Conservation (phyloP, 164 flowering plant genomes). For the Pachysandra terminalis region DNA sequence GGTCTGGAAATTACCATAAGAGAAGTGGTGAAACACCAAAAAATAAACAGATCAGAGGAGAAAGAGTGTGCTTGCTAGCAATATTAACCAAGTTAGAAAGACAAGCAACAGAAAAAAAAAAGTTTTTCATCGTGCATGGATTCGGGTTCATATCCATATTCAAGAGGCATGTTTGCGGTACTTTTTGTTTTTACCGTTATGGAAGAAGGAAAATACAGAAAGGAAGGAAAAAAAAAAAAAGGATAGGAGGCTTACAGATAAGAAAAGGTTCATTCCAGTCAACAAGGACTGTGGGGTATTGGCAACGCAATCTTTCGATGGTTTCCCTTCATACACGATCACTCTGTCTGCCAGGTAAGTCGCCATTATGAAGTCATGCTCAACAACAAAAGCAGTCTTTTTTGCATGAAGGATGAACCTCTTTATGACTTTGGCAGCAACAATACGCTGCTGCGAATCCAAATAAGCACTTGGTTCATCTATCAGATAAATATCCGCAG, state of each 20-base stretch:
- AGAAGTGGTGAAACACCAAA: no score
- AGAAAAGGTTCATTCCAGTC: conserved; percentile 85
- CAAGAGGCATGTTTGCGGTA: no score
- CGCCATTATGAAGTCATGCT: conserved; percentile 87
- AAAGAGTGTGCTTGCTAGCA: no score
- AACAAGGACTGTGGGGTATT: conserved; percentile 73
- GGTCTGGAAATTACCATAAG: no score
- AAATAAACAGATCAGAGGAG: no score
- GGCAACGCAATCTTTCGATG: conserved; percentile 67
- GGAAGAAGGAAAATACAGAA: no score
- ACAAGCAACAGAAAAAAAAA: no score
- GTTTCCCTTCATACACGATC: conserved; percentile 73
- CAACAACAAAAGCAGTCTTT: conserved; percentile 85
- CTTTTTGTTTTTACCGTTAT: no score
- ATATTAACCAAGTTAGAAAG: no score
- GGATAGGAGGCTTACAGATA: conserved; percentile 51
- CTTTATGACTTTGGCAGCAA: conserved; percentile 80
- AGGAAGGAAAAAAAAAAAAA: neutral
- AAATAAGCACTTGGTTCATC: conserved; percentile 90
- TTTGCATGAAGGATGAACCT: conserved; percentile 79
- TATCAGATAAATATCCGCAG: conserved; percentile 77
- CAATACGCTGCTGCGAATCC: conserved; percentile 90
- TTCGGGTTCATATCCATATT: no score
- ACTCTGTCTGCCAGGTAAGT: conserved; percentile 82
- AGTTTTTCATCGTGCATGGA: no score